These are phyloP conservation scores for Colletotrichum sansevieriae DNA, from an alignment of 2,329 filamentous ascomycete species.

Conservation along the genomic window DNA sequence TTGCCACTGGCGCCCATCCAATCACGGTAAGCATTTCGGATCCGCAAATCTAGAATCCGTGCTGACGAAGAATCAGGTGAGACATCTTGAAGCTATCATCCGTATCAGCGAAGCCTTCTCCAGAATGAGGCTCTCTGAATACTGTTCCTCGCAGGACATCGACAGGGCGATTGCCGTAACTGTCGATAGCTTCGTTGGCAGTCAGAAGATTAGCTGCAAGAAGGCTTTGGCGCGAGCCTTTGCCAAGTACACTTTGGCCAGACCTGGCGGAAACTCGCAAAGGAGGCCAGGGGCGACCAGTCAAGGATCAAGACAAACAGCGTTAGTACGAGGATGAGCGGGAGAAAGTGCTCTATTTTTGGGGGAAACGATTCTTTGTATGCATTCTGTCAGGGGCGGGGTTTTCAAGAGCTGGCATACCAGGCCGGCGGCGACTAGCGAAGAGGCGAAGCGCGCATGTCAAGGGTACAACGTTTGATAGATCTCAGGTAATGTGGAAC, in stretches of 20 bases:
- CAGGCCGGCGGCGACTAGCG: conserved; percentile 37
- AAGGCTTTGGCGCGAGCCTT: conserved; percentile 94
- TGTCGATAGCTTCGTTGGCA: conserved; percentile 94
- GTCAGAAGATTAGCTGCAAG: conserved; percentile 97
- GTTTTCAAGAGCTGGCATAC: conserved; percentile 24
- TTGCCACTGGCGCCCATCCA: conserved; percentile 95
- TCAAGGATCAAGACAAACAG: conserved; percentile 40
- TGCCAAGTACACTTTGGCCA: conserved; percentile 85
- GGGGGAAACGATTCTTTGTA: conserved; percentile 15
- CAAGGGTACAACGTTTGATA: conserved; percentile 20
- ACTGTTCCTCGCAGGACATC: conserved; percentile 90
- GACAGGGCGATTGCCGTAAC: conserved; percentile 98
- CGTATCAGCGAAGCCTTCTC: conserved; percentile 94
- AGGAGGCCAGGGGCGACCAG: conserved; percentile 44
- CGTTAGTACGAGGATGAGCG: conserved; percentile 32
- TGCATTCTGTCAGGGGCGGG: conserved; percentile 5
- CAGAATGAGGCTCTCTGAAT: conserved; percentile 98
- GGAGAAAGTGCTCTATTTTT: conserved; percentile 11
- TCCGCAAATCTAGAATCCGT: neutral
- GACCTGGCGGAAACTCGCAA: conserved; percentile 53
- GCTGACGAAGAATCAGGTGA: conserved; percentile 72
- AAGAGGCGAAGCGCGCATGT: conserved; percentile 38
- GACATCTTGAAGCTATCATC: conserved; percentile 97
- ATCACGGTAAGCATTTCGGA: conserved; percentile 82
- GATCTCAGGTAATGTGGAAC: conserved; percentile 29